These are phyloP conservation scores for Mortierella sp. DNA, from an alignment of 371 early-diverging fungal genomes.

Conservation along the genomic window DNA sequence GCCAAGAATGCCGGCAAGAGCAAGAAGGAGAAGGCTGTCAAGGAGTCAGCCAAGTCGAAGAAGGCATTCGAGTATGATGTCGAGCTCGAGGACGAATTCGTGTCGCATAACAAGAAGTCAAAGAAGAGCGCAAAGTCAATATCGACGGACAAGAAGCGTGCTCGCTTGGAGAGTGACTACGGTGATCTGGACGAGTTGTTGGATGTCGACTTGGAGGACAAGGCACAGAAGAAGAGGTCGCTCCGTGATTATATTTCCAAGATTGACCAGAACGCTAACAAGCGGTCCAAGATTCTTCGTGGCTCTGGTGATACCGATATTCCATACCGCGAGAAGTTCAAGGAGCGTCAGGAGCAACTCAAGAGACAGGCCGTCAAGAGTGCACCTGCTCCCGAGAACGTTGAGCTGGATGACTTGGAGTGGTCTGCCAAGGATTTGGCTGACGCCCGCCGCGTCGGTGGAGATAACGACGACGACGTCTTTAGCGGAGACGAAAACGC, in stretches of 20 bases:
- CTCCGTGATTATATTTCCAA: slow-evolving; percentile 81
- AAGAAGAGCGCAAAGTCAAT: slow-evolving; percentile 49
- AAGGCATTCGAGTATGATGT: slow-evolving; percentile 48
- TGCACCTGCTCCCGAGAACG: slow-evolving; percentile 68
- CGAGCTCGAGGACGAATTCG: slow-evolving; percentile 60
- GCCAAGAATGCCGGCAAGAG: slow-evolving; percentile 30
- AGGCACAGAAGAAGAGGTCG: slow-evolving; percentile 75
- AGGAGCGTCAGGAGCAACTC: slow-evolving; percentile 62
- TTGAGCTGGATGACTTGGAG: slow-evolving; percentile 75
- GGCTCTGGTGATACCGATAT: slow-evolving; percentile 83
- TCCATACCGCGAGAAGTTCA: slow-evolving; percentile 76
- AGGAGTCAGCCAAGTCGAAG: slow-evolving; percentile 16
- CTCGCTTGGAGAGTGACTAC: slow-evolving; percentile 74
- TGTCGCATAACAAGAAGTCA: slow-evolving; percentile 52
- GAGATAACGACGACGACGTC: slow-evolving; percentile 40
- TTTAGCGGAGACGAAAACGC: slow-evolving; percentile 36
- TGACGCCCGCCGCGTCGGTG: slow-evolving; percentile 56
- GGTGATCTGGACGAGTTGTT: slow-evolving; percentile 83
- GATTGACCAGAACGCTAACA: slow-evolving; percentile 76
- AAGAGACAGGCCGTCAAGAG: slow-evolving; percentile 66
- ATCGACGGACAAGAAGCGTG: slow-evolving; percentile 59
- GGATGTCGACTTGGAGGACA: slow-evolving; percentile 86
- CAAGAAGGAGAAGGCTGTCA: slow-evolving; percentile 29
- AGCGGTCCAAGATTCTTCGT: slow-evolving; percentile 63
- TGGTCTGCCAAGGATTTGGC: slow-evolving; percentile 70